Evolutionary conservation across 106 monocot species (phyloP).

Genomic region (Dendrobium catenatum): DNA sequence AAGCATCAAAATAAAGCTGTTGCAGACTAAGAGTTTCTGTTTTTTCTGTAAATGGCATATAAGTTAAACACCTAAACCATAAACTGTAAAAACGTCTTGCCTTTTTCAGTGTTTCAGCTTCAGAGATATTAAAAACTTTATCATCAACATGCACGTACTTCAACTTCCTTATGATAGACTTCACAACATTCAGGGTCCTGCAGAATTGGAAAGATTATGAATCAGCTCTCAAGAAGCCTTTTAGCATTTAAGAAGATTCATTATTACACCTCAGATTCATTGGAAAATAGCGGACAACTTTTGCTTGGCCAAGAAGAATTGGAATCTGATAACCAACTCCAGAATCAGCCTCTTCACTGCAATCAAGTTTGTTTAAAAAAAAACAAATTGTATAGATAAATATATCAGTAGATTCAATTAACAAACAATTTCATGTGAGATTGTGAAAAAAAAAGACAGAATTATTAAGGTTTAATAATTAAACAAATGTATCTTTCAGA

Average conservation of each 20-base stretch:
- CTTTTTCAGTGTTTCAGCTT: constrained; percentile 42
- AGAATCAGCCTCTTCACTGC: constrained; percentile 85
- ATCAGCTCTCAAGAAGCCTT: background rate
- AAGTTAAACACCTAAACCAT: background rate
- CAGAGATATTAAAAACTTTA: constrained; percentile 52
- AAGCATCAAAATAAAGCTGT: background rate
- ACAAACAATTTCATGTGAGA: background rate
- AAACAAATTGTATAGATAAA: background rate
- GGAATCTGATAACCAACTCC: constrained; percentile 95
- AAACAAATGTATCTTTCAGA: background rate
- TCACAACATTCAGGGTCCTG: constrained; percentile 58
- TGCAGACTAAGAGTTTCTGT: background rate
- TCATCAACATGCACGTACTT: constrained; percentile 59
- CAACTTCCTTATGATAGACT: constrained; percentile 44
- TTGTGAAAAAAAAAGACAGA: background rate
- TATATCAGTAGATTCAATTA: background rate
- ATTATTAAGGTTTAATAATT: background rate
- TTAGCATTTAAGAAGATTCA: constrained; percentile 4
- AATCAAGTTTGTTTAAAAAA: constrained; percentile 2
- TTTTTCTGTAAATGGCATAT: background rate
- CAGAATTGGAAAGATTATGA: constrained; percentile 4
- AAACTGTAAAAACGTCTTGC: constrained; percentile 15
- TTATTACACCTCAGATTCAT: constrained; percentile 59
- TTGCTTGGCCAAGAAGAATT: constrained; percentile 90
- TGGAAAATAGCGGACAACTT: constrained; percentile 84